Percentiles rank a stretch among this genome's conserved stretches.
These are phyloP conservation scores for Tricholoma saponaceum DNA, from an alignment of 768 basidiomycete genomes.

Conservation along the genomic window DNA sequence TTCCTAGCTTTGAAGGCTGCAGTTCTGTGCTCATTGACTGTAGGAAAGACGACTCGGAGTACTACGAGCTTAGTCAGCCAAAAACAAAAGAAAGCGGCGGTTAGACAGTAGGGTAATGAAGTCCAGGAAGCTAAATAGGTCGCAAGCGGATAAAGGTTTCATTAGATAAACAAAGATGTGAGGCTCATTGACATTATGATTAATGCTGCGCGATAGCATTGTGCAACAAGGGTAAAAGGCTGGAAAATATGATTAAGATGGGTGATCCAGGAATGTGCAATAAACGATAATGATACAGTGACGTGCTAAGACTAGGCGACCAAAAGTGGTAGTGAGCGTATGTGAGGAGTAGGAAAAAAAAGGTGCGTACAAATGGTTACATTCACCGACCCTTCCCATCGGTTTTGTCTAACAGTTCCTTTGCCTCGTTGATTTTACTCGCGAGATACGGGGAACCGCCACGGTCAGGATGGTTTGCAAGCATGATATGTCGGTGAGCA, in stretches of 20 bases:
- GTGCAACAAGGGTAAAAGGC: not conserved
- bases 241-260: slow-evolving; percentile 1
- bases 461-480: slow-evolving; percentile 97
- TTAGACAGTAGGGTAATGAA: no score
- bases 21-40: slow-evolving; percentile 40
- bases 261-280: slow-evolving; percentile 7
- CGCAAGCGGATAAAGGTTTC: not conserved
- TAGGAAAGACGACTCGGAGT: slow-evolving; percentile 15
- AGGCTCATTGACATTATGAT: not conserved
- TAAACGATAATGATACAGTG: slow-evolving; percentile 15
- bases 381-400: slow-evolving; percentile 44
- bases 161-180: not conserved
- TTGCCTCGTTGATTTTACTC: slow-evolving; percentile 98
- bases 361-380: slow-evolving; percentile 6
- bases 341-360: not conserved
- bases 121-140: no score
- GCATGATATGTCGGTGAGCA: slow-evolving; percentile 95
- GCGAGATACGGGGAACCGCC: slow-evolving; percentile 98
- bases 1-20: slow-evolving; percentile 71
- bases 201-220: not conserved
- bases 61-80: slow-evolving; percentile 32
- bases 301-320: slow-evolving; percentile 4
- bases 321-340: not conserved
- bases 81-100: not conserved
- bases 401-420: slow-evolving; percentile 84